Conservation (phyloP, 345 rosid species). For the Firmiana major region DNA sequence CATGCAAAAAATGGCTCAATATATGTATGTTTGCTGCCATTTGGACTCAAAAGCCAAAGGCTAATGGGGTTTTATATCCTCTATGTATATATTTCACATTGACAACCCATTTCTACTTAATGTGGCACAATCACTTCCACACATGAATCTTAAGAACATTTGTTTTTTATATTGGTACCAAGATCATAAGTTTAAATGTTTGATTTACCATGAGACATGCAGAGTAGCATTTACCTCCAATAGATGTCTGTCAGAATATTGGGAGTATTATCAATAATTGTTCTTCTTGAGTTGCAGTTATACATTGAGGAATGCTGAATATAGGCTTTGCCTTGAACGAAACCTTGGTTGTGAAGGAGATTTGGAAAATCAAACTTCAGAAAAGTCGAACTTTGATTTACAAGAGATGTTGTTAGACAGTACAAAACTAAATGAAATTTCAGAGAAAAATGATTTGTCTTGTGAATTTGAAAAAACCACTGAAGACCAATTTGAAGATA, state of each 20-base stretch:
- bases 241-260: background rate
- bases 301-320: constrained; percentile 87
- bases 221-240: background rate
- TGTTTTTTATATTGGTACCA: background rate
- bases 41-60: background rate
- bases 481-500: constrained; percentile 32
- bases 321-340: constrained; percentile 85
- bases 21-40: background rate
- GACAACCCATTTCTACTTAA: background rate
- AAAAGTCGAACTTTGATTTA: constrained; percentile 31
- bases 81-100: background rate
- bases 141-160: background rate
- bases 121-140: background rate
- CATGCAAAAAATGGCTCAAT: background rate
- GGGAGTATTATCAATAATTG: constrained; percentile 10
- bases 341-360: constrained; percentile 58
- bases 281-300: constrained; percentile 46
- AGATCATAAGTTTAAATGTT: constrained; percentile 5
- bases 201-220: background rate
- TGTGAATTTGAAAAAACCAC: constrained; percentile 26
- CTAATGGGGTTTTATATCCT: background rate
- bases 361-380: constrained; percentile 36
- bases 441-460: constrained; percentile 29
- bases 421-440: constrained; percentile 25
- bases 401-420: constrained; percentile 37